These are phyloP conservation scores for Styphnolobium japonicum DNA, from an alignment of 306 rosid genomes.

Conservation along the genomic window DNA sequence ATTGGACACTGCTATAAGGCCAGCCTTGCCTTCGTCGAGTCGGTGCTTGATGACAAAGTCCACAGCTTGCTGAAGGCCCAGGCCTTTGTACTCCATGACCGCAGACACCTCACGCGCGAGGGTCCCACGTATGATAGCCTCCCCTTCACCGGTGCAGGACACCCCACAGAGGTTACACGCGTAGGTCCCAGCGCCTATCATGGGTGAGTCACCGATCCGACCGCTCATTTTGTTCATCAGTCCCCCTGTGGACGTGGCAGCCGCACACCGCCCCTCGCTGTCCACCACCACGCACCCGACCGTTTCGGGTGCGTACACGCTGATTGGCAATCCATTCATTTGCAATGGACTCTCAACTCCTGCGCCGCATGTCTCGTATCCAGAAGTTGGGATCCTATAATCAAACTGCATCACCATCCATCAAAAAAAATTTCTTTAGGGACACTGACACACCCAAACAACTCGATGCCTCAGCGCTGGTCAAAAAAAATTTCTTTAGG, in stretches of 20 bases:
- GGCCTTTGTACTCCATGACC: conserved; percentile 90
- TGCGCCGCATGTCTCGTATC: conserved; percentile 52
- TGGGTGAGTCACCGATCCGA: conserved; percentile 82
- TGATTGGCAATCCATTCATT: conserved; percentile 87
- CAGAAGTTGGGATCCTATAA: conserved; percentile 56
- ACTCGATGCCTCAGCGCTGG: too few species aligned
- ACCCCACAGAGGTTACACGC: conserved; percentile 86
- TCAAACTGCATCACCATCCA: conserved; percentile 56
- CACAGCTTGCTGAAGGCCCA: conserved; percentile 75
- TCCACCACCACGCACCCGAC: conserved; percentile 97
- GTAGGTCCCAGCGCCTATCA: conserved; percentile 89
- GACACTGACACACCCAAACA: too few species aligned
- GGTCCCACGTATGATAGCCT: conserved; percentile 89
- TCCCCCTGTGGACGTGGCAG: conserved; percentile 90
- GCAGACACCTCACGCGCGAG: conserved; percentile 93
- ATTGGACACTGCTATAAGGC: conserved; percentile 77
- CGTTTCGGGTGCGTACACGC: conserved; percentile 87
- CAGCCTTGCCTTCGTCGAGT: conserved; percentile 81
- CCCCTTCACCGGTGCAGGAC: conserved; percentile 93
- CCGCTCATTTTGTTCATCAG: conserved; percentile 85
- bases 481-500: too few species aligned
- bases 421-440: background rate
- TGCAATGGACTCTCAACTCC: conserved; percentile 54
- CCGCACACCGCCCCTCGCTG: conserved; percentile 66
- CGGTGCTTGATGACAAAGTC: conserved; percentile 72